Percentiles rank a stretch among this genome's conserved stretches.
These are phyloP conservation scores for Pezicula carpinea DNA, from an alignment of 2,329 filamentous ascomycete species.

Conservation along the genomic window DNA sequence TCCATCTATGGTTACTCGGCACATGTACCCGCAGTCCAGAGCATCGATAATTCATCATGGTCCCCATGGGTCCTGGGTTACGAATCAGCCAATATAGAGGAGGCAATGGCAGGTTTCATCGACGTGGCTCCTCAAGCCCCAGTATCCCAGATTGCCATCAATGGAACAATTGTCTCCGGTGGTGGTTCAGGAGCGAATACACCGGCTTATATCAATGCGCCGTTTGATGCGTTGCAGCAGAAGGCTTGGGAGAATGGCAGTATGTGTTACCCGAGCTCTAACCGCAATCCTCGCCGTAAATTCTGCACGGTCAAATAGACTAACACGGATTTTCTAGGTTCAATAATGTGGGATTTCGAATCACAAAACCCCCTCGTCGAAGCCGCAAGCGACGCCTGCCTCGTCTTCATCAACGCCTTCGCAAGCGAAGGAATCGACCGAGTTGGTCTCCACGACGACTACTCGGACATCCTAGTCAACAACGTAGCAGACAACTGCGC, in stretches of 20 bases:
- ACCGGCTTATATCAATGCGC: slow-evolving; percentile 43
- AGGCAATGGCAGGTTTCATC: not conserved
- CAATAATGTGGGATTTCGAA: slow-evolving; percentile 53
- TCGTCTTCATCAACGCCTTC: slow-evolving; percentile 62
- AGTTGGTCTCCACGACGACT: slow-evolving; percentile 58
- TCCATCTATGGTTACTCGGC: slow-evolving; percentile 56
- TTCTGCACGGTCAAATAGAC: no score
- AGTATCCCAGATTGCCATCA: slow-evolving; percentile 33
- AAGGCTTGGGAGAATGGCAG: slow-evolving; percentile 49
- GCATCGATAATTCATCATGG: not conserved
- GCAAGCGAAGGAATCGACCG: slow-evolving; percentile 67
- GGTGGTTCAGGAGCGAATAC: slow-evolving; percentile 43
- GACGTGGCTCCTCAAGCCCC: not conserved
- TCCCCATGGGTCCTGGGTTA: not conserved
- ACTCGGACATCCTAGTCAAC: slow-evolving; percentile 51
- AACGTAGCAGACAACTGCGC: slow-evolving; percentile 52
- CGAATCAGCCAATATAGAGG: not conserved
- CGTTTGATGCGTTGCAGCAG: slow-evolving; percentile 49
- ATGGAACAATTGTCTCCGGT: slow-evolving; percentile 41
- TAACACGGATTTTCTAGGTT: no score
- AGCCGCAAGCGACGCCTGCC: slow-evolving; percentile 58
- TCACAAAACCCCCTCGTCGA: slow-evolving; percentile 34
- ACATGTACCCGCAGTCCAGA: slow-evolving; percentile 2
- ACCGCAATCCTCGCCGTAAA: no score
- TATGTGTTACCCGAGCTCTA: slow-evolving; percentile 15